A percentile compares a stretch with the other conserved stretches of the same genome.
Evolutionary conservation across 2,329 filamentous ascomycete species (phyloP).

Genomic region (Aciculosporium take): DNA sequence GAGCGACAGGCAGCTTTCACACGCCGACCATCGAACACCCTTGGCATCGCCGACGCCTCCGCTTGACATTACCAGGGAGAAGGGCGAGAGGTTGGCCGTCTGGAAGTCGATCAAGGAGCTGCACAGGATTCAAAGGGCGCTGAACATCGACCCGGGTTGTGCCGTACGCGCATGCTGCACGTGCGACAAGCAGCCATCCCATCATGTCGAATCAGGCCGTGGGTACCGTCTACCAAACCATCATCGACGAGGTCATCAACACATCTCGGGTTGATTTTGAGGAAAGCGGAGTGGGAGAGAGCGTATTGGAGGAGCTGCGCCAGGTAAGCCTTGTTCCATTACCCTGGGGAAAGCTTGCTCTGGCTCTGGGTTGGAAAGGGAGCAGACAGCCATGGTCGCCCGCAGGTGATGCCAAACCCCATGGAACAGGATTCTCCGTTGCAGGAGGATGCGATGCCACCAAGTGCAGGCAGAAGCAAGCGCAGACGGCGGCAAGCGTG

Average conservation of each 20-base stretch:
- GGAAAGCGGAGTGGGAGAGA: conserved; percentile 81
- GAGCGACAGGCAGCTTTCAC: conserved; percentile 1
- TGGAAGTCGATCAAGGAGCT: not conserved
- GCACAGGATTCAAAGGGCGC: not conserved
- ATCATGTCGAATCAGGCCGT: conserved; percentile 45
- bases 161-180: conserved; percentile 5
- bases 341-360: not conserved
- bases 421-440: not conserved
- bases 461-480: too few species aligned
- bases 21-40: not conserved
- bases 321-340: conserved; percentile 46
- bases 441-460: not conserved
- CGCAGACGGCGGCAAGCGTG: not conserved
- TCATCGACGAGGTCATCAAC: conserved; percentile 77
- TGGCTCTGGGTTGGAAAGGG: not conserved
- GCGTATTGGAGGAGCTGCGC: conserved; percentile 73
- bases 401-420: not conserved
- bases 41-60: not conserved
- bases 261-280: conserved; percentile 92
- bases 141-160: not conserved
- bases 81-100: not conserved
- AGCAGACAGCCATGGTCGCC: not conserved
- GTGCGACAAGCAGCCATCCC: conserved; percentile 9
- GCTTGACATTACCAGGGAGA: too few species aligned
- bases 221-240: conserved; percentile 67